A percentile compares a stretch with the other conserved stretches of the same genome.
Evolutionary conservation across 106 monocot genomes (phyloP).

Genomic region (Dioscorea zingiberensis): DNA sequence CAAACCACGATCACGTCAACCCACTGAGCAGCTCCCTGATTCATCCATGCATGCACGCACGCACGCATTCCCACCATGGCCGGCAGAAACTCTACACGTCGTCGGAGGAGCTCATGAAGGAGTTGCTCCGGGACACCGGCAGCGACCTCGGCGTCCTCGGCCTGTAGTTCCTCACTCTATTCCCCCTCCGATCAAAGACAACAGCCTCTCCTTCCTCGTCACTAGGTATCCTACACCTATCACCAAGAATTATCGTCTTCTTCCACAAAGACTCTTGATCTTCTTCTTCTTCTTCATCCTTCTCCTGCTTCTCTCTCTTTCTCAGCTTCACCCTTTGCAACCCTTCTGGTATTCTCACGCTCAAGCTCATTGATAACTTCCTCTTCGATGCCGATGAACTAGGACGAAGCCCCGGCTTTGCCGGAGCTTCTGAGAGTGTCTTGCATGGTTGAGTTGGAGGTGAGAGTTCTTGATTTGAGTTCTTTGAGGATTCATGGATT

Average conservation of each 20-base stretch:
- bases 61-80: neutral
- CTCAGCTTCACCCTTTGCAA: constrained; percentile 16
- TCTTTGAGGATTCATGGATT: too few species aligned
- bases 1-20: too few species aligned
- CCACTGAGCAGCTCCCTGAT: too few species aligned
- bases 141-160: constrained; percentile 34
- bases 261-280: constrained; percentile 13
- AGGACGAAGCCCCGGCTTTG: too few species aligned
- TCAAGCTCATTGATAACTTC: constrained; percentile 24
- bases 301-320: constrained; percentile 5
- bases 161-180: constrained; percentile 17
- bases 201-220: constrained; percentile 19
- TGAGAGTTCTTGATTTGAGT: too few species aligned
- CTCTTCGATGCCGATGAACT: constrained; percentile 1
- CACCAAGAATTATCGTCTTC: constrained; percentile 41
- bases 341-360: constrained; percentile 22
- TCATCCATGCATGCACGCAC: neutral
- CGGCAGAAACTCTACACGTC: too few species aligned
- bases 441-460: neutral
- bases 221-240: constrained; percentile 22
- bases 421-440: neutral
- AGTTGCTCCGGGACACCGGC: constrained; percentile 28
- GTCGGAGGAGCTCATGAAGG: constrained; percentile 11
- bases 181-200: constrained; percentile 18
- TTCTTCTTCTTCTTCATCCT: constrained; percentile 4